phyloP scores from a whole-genome alignment of 805 yeast species.

The Lipomyces lipofer region DNA sequence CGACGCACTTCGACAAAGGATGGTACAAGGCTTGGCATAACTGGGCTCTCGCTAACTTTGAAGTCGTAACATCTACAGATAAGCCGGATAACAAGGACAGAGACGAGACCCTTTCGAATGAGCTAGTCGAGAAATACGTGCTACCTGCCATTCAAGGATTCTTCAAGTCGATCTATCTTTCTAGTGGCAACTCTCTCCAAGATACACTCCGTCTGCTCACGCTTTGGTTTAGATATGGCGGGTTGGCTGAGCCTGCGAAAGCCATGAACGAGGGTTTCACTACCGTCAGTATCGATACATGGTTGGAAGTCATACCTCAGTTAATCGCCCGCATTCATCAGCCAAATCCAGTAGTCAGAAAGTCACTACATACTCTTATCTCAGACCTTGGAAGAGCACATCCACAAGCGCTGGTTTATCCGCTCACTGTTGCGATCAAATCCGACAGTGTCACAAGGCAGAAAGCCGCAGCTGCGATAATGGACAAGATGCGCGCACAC shows the following conservation, averaged over 20 bases:
- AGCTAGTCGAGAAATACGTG: conserved; percentile 79
- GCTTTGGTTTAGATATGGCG: conserved; percentile 95
- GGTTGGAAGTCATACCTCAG: conserved; percentile 96
- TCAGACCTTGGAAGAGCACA: conserved; percentile 91
- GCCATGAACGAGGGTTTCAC: conserved; percentile 90
- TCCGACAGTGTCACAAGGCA: conserved; percentile 89
- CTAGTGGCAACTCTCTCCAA: conserved; percentile 83
- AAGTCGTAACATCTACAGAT: conserved; percentile 71
- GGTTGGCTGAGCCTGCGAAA: conserved; percentile 83
- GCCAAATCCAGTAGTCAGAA: conserved; percentile 80
- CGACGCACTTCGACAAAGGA: conserved; percentile 86
- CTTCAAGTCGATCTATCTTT: conserved; percentile 88
- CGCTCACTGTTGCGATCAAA: conserved; percentile 92
- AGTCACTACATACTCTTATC: conserved; percentile 73
- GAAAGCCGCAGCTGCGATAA: conserved; percentile 85
- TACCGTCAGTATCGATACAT: conserved; percentile 84
- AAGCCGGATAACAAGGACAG: conserved; percentile 33
- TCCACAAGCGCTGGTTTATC: conserved; percentile 95
- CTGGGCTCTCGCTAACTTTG: conserved; percentile 98
- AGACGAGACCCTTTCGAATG: conserved; percentile 30
- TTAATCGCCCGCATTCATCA: conserved; percentile 95
- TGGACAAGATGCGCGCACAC: conserved; percentile 89
- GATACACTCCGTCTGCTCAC: conserved; percentile 89
- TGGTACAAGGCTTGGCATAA: conserved; percentile 99
- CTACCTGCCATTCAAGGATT: conserved; percentile 95